A percentile compares a stretch with the other conserved stretches of the same genome.
Conservation (phyloP, 2,329 filamentous ascomycete genomes). For the Paraphaeosphaeria sporulosa region DNA sequence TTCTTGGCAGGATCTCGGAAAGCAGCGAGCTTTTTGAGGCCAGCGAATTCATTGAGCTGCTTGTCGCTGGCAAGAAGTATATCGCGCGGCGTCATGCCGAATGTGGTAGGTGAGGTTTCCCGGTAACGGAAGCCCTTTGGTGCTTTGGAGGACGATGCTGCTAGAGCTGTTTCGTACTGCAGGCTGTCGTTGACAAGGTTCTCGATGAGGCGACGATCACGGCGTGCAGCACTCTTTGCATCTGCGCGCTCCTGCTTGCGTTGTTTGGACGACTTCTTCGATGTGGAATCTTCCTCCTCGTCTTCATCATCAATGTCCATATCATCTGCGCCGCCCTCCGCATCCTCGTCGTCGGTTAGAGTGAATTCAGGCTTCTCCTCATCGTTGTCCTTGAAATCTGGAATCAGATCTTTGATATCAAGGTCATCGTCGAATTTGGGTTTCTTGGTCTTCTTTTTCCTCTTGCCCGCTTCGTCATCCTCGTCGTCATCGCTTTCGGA, state of each 20-base stretch:
- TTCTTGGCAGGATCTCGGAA: slow-evolving; percentile 93
- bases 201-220: slow-evolving; percentile 84
- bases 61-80: slow-evolving; percentile 90
- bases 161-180: slow-evolving; percentile 71
- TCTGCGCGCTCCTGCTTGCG: slow-evolving; percentile 57
- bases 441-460: slow-evolving; percentile 73
- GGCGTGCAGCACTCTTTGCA: slow-evolving; percentile 75
- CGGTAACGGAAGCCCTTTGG: slow-evolving; percentile 81
- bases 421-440: slow-evolving; percentile 97
- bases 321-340: slow-evolving; percentile 61
- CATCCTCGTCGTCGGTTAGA: slow-evolving; percentile 60
- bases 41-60: slow-evolving; percentile 87
- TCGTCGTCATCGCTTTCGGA: slow-evolving; percentile 45
- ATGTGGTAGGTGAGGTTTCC: slow-evolving; percentile 88
- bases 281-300: slow-evolving; percentile 48
- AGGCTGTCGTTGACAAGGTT: slow-evolving; percentile 83
- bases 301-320: slow-evolving; percentile 46
- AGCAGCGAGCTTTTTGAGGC: slow-evolving; percentile 91
- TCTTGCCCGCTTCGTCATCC: slow-evolving; percentile 50
- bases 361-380: slow-evolving; percentile 76
- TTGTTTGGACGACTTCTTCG: slow-evolving; percentile 55
- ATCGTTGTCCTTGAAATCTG: slow-evolving; percentile 80
- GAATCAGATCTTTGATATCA: slow-evolving; percentile 90
- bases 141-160: slow-evolving; percentile 59
- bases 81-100: slow-evolving; percentile 87